Evolutionary conservation across 352 stramenopile genomes (phyloP).

Genomic region (Globisporangium spinosum): DNA sequence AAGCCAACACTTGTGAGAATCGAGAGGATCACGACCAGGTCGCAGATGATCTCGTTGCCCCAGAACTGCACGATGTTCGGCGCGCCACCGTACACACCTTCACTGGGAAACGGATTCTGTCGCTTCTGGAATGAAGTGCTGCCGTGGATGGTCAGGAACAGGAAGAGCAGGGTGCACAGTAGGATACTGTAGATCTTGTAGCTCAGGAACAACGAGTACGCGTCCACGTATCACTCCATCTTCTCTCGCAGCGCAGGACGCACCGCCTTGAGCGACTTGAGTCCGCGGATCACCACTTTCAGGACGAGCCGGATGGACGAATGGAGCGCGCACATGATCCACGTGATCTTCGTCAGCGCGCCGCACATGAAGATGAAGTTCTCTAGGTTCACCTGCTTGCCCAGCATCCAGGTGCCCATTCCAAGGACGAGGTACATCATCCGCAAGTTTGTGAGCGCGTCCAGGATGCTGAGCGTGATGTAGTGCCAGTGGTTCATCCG

Average conservation of each 20-base stretch:
- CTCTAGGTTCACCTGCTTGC: slow-evolving; percentile 36
- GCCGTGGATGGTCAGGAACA: slow-evolving; percentile 34
- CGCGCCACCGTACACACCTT: too few relatives aligned
- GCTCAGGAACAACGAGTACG: slow-evolving; percentile 39
- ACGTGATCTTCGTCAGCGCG: slow-evolving; percentile 47
- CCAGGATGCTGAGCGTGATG: slow-evolving; percentile 50
- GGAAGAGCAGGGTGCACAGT: slow-evolving; percentile 38
- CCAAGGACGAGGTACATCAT: slow-evolving; percentile 44
- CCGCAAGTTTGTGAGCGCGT: slow-evolving; percentile 38
- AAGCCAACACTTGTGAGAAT: slow-evolving; percentile 29
- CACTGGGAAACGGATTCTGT: too few relatives aligned
- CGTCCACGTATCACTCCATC: slow-evolving; percentile 53
- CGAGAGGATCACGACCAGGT: slow-evolving; percentile 36
- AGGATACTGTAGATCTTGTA: slow-evolving; percentile 64
- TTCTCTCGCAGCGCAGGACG: slow-evolving; percentile 21
- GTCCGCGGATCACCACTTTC: slow-evolving; percentile 27
- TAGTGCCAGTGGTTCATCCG: slow-evolving; percentile 78
- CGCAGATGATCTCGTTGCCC: slow-evolving; percentile 56
- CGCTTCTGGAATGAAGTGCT: too few relatives aligned
- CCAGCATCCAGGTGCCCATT: slow-evolving; percentile 60
- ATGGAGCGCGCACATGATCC: slow-evolving; percentile 56
- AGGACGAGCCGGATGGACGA: slow-evolving; percentile 25
- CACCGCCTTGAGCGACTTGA: slow-evolving; percentile 38
- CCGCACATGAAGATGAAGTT: slow-evolving; percentile 58
- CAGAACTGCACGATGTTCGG: slow-evolving; percentile 33